A percentile compares a stretch with the other conserved stretches of the same genome.
Conservation (phyloP, 1,284 basidiomycete genomes). For the Fomes fomentarius region DNA sequence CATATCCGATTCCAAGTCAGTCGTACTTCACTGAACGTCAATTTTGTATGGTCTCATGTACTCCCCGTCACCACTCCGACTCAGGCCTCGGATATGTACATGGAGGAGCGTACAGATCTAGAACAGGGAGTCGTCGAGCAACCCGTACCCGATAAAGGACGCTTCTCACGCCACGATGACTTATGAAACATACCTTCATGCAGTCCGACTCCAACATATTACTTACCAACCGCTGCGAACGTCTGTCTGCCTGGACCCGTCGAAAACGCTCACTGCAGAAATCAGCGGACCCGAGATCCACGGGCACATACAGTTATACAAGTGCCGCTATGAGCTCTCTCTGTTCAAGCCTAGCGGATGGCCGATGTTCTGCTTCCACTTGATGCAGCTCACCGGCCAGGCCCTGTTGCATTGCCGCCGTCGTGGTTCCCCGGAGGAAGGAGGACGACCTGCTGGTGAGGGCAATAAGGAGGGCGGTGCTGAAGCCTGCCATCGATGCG, state of each 20-base stretch:
- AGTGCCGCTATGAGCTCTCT: slow-evolving; percentile 31
- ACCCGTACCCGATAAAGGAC: too few species aligned
- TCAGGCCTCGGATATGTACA: too few species aligned
- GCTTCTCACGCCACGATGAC: too few species aligned
- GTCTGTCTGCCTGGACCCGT: slow-evolving; percentile 30
- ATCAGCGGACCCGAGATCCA: slow-evolving; percentile 22
- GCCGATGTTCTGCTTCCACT: slow-evolving; percentile 28
- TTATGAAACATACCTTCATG: too few species aligned
- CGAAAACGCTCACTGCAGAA: slow-evolving; percentile 9
- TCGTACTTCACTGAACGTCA: too few species aligned
- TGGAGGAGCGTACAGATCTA: too few species aligned
- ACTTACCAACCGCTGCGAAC: slow-evolving; percentile 29
- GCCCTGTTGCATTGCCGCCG: slow-evolving; percentile 29
- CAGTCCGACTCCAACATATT: too few species aligned
- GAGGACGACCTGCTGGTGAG: slow-evolving; percentile 9
- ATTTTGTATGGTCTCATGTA: too few species aligned
- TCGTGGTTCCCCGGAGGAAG: slow-evolving; percentile 28
- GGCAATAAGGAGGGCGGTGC: slow-evolving; percentile 20
- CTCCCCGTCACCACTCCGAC: too few species aligned
- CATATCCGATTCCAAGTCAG: too few species aligned
- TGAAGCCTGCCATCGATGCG: slow-evolving; percentile 27
- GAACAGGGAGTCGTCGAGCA: too few species aligned
- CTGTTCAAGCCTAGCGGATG: slow-evolving; percentile 33
- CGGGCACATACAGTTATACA: slow-evolving; percentile 31
- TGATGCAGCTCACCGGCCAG: slow-evolving; percentile 31